Base-by-base conservation (phyloP, 495 filamentous ascomycete species). In the Pyrenula massariospora region DNA sequence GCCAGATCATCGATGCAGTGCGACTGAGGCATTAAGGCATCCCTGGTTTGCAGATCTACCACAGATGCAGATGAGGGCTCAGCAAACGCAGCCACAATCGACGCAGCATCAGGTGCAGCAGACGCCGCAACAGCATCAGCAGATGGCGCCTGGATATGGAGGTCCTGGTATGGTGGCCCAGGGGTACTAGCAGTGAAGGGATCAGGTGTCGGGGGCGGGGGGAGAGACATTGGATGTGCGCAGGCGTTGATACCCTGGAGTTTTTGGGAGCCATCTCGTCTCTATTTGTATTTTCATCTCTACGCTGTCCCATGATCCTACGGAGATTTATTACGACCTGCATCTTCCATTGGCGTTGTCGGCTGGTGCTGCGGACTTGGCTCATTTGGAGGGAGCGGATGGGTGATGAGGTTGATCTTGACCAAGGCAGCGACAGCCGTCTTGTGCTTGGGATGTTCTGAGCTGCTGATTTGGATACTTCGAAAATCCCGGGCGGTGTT, bases 1-100 rank as follows among this genome's bases (percentile, higher is more conserved):
- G 42, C 93, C 93, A 3, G 93, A 98, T 66, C 86, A 95, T 75
- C 82, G 93, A 24, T 85, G 95, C 62, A 87, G 85, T 55, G 93
- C 93, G 10, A 73, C 82, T 57, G 86, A 91, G 57, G 92, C 92
- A 2, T 72, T 97, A 54, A 77, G 82, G 58, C 94, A 98, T 68
- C 87, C 83, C 1, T 98, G 93, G 93, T 98, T 98, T 70, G 71
- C 78, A 58, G 85, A 86, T 66, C 66, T 86, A 42, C 69, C 76
- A 3, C 73, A 75, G 54, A 53, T 79, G 54, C 74, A 78, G 57
- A 68, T 73, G 24, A 76, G 80, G 57, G 68, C 79, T 62, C 77
- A 74, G 57, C 73, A 68, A 60, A 57, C 52, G 52, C 59, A 3
- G 36, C 54, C 56, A 20, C 60, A 62, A 54, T 68, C 79, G 63